Evolutionary conservation across 2,329 filamentous ascomycete genomes (phyloP).

Genomic region (Eutypa lata): DNA sequence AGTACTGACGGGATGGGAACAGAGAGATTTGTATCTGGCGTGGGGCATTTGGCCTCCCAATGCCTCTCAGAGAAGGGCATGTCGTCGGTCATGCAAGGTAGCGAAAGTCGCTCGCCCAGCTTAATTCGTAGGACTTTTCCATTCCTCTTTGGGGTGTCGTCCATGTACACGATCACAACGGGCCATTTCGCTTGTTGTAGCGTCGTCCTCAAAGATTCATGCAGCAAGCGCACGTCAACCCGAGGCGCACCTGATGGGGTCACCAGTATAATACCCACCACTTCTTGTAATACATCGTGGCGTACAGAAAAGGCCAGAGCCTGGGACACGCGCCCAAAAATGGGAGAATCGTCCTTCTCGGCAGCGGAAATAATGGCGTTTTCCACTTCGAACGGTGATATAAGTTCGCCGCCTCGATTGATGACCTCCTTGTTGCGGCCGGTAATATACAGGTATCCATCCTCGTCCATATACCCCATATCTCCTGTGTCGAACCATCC

Average conservation of each 20-base stretch:
- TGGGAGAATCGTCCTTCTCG: conserved; percentile 36
- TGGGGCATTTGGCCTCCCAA: conserved; percentile 47
- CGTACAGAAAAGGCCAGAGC: conserved; percentile 51
- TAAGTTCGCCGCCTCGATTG: conserved; percentile 56
- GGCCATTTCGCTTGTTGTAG: conserved; percentile 54
- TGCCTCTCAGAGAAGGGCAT: conserved; percentile 43
- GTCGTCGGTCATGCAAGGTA: conserved; percentile 43
- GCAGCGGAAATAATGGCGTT: conserved; percentile 50
- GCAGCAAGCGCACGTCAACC: conserved; percentile 46
- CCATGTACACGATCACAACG: conserved; percentile 50
- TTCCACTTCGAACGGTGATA: conserved; percentile 58
- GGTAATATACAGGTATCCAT: conserved; percentile 52
- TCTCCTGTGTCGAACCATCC: conserved; percentile 57
- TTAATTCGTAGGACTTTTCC: conserved; percentile 56
- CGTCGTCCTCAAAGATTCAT: conserved; percentile 42
- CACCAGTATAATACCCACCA: conserved; percentile 51
- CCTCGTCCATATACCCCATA: conserved; percentile 47
- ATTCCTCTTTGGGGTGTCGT: conserved; percentile 51
- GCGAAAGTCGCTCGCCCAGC: conserved; percentile 43
- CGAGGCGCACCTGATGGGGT: conserved; percentile 40
- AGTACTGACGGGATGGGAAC: conserved; percentile 33
- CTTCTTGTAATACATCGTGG: conserved; percentile 53
- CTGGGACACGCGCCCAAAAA: conserved; percentile 44
- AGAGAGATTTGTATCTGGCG: conserved; percentile 43
- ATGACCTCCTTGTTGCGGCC: conserved; percentile 56